Evolutionary conservation across 192 early-diverging fungal species (phyloP).

Genomic region (Backusella circina): DNA sequence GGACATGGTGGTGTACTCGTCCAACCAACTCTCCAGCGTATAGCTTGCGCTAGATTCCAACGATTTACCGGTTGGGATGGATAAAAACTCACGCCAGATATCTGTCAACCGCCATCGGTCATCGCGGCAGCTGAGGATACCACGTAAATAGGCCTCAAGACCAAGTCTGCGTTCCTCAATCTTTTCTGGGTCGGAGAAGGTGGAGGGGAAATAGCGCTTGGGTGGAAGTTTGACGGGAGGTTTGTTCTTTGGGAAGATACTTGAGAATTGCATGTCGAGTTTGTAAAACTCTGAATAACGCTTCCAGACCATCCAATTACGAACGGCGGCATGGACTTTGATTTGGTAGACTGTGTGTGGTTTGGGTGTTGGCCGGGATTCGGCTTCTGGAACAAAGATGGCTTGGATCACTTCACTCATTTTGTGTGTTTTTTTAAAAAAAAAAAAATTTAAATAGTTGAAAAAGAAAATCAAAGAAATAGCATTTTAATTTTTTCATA

Average conservation of each 20-base stretch:
- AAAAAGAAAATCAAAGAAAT: background rate
- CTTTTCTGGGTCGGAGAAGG: constrained; percentile 53
- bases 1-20: constrained; percentile 64
- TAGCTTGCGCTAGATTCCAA: constrained; percentile 41
- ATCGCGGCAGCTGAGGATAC: constrained; percentile 68
- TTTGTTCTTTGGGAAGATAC: constrained; percentile 62
- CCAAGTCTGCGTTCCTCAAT: constrained; percentile 73
- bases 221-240: constrained; percentile 66
- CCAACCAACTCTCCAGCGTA: constrained; percentile 79
- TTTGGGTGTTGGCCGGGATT: constrained; percentile 51
- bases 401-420: constrained; percentile 59
- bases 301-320: constrained; percentile 87
- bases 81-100: constrained; percentile 75
- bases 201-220: constrained; percentile 67
- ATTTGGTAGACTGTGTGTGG: constrained; percentile 74
- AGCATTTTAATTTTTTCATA: background rate
- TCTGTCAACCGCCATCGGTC: constrained; percentile 71
- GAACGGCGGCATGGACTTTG: constrained; percentile 70
- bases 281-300: constrained; percentile 80
- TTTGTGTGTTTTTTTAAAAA: constrained; percentile 14
- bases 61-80: constrained; percentile 52
- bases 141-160: constrained; percentile 76
- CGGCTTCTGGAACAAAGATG: constrained; percentile 49
- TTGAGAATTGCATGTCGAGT: constrained; percentile 57
- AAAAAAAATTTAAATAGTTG: constrained; percentile 22